A percentile compares a stretch with the other conserved stretches of the same genome.
phyloP scores from a whole-genome alignment of 352 stramenopile species.

The Globisporangium alternatum region DNA sequence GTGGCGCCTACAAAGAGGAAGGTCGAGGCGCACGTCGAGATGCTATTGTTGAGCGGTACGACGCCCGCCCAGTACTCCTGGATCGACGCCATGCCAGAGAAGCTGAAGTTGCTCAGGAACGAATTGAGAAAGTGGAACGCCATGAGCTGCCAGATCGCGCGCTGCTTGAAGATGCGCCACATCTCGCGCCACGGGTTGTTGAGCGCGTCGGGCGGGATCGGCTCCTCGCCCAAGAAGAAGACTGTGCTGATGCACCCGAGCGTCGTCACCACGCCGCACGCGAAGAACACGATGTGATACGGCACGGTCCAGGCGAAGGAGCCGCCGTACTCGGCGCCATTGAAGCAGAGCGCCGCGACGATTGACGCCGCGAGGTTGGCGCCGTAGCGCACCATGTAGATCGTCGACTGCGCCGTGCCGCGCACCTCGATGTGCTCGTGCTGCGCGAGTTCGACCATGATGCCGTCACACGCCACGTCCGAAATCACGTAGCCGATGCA shows the following conservation, averaged over 20 bases:
- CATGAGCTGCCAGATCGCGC: slow-evolving; percentile 69
- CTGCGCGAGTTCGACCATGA: slow-evolving; percentile 73
- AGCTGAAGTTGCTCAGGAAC: slow-evolving; percentile 56
- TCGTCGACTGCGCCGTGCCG: slow-evolving; percentile 56
- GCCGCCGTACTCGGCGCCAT: slow-evolving; percentile 57
- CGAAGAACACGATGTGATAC: slow-evolving; percentile 58
- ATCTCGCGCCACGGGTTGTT: slow-evolving; percentile 47
- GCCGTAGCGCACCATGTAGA: slow-evolving; percentile 65
- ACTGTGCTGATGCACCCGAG: slow-evolving; percentile 34
- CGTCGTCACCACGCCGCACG: slow-evolving; percentile 34
- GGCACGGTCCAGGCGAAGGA: slow-evolving; percentile 51
- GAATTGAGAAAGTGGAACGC: slow-evolving; percentile 66
- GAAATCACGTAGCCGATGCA: slow-evolving; percentile 66
- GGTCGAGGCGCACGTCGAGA: slow-evolving; percentile 49
- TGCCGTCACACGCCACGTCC: slow-evolving; percentile 58
- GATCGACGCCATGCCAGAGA: slow-evolving; percentile 48
- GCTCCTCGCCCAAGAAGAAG: slow-evolving; percentile 50
- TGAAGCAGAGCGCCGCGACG: slow-evolving; percentile 57
- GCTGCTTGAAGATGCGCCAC: slow-evolving; percentile 69
- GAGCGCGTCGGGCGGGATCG: slow-evolving; percentile 24
- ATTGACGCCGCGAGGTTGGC: slow-evolving; percentile 38
- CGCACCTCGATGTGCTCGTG: slow-evolving; percentile 62
- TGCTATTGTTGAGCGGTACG: slow-evolving; percentile 49
- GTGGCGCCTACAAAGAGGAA: slow-evolving; percentile 49
- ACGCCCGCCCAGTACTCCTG: slow-evolving; percentile 64